Conservation (phyloP, 306 rosid genomes). For the Crotalaria pallida region DNA sequence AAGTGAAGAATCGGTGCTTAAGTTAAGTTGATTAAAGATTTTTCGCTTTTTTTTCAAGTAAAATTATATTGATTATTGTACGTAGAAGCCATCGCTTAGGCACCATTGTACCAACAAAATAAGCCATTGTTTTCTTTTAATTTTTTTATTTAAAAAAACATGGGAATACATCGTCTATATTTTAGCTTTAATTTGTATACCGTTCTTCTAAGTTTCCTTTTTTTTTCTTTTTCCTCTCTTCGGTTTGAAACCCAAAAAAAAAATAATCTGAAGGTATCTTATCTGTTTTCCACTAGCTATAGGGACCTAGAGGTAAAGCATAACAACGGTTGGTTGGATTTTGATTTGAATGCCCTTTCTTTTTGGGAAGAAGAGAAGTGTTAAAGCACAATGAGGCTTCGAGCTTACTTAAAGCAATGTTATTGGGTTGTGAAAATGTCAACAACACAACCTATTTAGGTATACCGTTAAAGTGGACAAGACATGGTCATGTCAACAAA, state of each 20-base stretch:
- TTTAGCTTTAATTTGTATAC: not conserved
- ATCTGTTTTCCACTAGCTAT: not conserved
- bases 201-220: not conserved
- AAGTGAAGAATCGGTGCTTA: slow-evolving; percentile 14
- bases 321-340: not conserved
- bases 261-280: not conserved
- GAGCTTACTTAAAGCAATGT: slow-evolving; percentile 49
- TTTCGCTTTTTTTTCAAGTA: slow-evolving; percentile 23
- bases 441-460: slow-evolving; percentile 23
- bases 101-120: too few species aligned
- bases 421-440: slow-evolving; percentile 43
- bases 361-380: not conserved
- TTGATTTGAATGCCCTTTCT: not conserved
- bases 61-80: too few species aligned
- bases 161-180: not conserved
- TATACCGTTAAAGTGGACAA: slow-evolving; percentile 12
- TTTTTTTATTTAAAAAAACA: not conserved
- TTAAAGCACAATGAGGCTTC: slow-evolving; percentile 18
- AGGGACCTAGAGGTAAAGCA: not conserved
- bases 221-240: too few species aligned
- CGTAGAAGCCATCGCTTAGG: not conserved
- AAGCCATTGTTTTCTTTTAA: not conserved
- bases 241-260: too few species aligned
- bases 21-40: not conserved
- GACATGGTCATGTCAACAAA: slow-evolving; percentile 17